phyloP scores from a whole-genome alignment of 345 rosid species.

The Balakata baccata region DNA sequence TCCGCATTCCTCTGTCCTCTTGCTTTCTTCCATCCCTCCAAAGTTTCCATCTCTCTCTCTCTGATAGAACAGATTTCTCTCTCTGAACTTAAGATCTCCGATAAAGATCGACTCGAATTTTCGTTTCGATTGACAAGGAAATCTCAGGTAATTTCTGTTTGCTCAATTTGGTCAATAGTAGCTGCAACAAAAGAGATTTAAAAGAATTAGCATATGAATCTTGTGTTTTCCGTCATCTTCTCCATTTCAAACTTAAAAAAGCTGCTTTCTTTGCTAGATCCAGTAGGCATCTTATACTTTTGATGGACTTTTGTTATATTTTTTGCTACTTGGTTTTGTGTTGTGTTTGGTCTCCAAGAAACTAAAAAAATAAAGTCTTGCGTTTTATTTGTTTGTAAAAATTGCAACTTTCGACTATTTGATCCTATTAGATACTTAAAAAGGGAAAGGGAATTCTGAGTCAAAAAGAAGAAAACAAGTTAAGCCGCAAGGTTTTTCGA shows the following conservation, averaged over 20 bases:
- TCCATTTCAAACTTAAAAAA: too few relatives aligned
- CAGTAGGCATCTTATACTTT: neutral
- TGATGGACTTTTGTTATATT: neutral
- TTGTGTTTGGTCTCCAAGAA: neutral
- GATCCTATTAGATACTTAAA: neutral
- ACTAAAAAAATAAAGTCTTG: neutral
- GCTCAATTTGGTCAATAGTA: neutral
- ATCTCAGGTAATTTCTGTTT: constrained; percentile 1
- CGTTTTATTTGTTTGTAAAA: neutral
- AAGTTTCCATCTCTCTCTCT: neutral
- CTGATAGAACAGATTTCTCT: neutral
- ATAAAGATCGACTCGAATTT: neutral
- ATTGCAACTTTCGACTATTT: neutral
- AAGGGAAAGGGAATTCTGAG: neutral
- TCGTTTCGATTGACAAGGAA: too few relatives aligned
- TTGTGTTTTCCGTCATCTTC: neutral
- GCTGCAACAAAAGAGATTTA: neutral
- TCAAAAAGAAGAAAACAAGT: neutral
- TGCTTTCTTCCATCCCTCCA: constrained; percentile 3
- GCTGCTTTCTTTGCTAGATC: neutral
- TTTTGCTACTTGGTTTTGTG: neutral
- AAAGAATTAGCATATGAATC: neutral
- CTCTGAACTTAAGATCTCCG: neutral
- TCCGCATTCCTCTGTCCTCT: neutral
- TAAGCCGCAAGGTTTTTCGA: neutral